Evolutionary conservation across 495 filamentous ascomycete species (phyloP), one percentile per base, ranked within the genome.

Genomic region (Parmelia sp.): DNA sequence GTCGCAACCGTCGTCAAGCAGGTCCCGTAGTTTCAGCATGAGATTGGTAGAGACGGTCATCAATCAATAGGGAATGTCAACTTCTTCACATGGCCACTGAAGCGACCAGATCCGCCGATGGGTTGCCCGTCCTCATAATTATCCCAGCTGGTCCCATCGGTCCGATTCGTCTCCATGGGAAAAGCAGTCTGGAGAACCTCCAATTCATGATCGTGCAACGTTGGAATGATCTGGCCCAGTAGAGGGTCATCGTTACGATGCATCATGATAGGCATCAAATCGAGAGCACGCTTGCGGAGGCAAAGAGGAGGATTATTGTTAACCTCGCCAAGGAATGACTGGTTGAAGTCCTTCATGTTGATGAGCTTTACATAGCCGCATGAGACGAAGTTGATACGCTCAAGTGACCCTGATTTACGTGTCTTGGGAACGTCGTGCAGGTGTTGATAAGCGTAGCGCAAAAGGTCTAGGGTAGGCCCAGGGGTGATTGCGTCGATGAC

Each of bases 401-500:
- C 65, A 15, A 82, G 63, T 31, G 11, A 23, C 15, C 61, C 53
- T 25, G 45, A 10, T 29, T 47, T 7, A 35, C 51, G 53, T 8
- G 58, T 51, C 5, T 17, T 4, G 19, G 70, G 69, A 19, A 31
- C 27, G 7, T 65, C 44, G 6, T 65, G 60, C 4, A 44, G 31
- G 62, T 70, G 61, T 42, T 64, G 57, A 33, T 68, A 68, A 12
- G 61, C 58, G 56, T 71, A 68, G 21, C 75, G 70, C 14, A 71
- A 58, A 14, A 67, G 58, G 15, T 65, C 60, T 27, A 79, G 62
- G 0, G 71, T 75, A 11, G 58, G 37, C 15, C 75, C 71, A 4
- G 79, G 79, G 3, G 77, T 77, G 21, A 80, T 70, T 51, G 47
- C 49, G 58, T 82, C 72, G 57, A 82, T 75, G 51, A 79, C 60